Base-by-base conservation (phyloP, 2,329 filamentous ascomycete species). In the Colletotrichum sp. region DNA sequence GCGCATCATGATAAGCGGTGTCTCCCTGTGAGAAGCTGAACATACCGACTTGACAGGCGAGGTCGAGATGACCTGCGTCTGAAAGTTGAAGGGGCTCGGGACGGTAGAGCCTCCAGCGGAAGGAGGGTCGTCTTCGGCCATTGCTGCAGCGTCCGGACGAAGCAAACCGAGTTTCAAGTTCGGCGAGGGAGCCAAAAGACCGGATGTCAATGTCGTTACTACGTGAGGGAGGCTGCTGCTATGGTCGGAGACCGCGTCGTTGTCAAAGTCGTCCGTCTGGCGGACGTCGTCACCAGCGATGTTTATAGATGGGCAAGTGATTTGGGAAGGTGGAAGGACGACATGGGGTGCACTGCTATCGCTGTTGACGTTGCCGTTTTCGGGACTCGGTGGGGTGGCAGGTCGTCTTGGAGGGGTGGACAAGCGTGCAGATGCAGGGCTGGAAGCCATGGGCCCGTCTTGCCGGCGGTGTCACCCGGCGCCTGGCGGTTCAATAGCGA, bases 51-150 rank as follows among this genome's bases (percentile, higher is more conserved):
- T 96, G 72, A 95, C 90, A 4, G 94, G 93, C 21, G 89, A 89
- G 76, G 93, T 93, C 18, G 93, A 92, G 81, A 95, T 93, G 59
- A 92, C 89, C 81, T 94, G 93, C 2, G 96, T 94, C 84, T 97
- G 92, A 84, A 98, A 98, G 85, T 98, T 98, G 90, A 99, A 98
- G 1, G 96, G 96, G 77, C 92, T 94, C 70, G 85, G 86, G 18
- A 82, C 82, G 18, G 81, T 74, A 33, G 83, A 77, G 27, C 76
- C 78, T 27, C 76, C 75, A 29, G 76, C 77, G 33, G 77, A 66
- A 29, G 76, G 54, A 51, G 66, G 62, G 65, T 66, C 79, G 70
- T 82, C 81, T 54, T 81, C 78, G 65, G 84, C 81, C 81, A 87
- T 84, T 72, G 81, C 79, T 68, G 81, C 78, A 64, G 34, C n/a